Evolutionary conservation across 345 rosid genomes (phyloP), one percentile per base, ranked within the genome.

Genomic region (Triadica sebifera): DNA sequence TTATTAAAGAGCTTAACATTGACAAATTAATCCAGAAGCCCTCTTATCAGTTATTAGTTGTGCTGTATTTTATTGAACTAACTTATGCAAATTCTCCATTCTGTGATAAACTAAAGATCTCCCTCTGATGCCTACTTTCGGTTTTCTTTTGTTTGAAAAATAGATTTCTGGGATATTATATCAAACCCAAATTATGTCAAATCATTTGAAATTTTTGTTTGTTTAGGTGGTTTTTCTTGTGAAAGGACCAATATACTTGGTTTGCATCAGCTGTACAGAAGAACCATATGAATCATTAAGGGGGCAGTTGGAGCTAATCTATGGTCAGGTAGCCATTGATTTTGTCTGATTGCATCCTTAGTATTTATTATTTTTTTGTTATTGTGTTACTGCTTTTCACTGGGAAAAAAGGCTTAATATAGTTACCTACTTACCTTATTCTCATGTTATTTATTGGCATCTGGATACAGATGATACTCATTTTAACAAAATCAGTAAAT

Each of bases 211-310:
- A 11, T 15, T 64, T 45, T 61, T 71, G 70, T 22, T 57, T 75
- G 19, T 72, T 70, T 84, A 96, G 99, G 99, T 96, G 67, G 88
- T 91, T 75, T 96, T 96, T 86, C 97, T 96, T 65, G 95, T 96
- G 55, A 96, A 96, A 82, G 99, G 99, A 58, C 99, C 99, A 34
- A 90, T 96, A 77, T 96, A 96, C 83, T 82, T 93, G 71, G 99
- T 93, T 55, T 93, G 99, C 88, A 96, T 96, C 85, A 89, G 96
- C 86, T 91, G 96, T 86, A 91, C 99, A 16, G 96, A 91, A 79
- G 98, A 96, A 80, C 92, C 98, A 39, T 91, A 90, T 79, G 97
- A 91, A 70, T 90, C 91, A 46, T 83, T 96, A 69, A 89, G 79
- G 82, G 96, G 89, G 59, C 97, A 96, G 76, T 74, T 96, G 81